Conservation (phyloP, 2,329 filamentous ascomycete species). For the Penicillium paneum region DNA sequence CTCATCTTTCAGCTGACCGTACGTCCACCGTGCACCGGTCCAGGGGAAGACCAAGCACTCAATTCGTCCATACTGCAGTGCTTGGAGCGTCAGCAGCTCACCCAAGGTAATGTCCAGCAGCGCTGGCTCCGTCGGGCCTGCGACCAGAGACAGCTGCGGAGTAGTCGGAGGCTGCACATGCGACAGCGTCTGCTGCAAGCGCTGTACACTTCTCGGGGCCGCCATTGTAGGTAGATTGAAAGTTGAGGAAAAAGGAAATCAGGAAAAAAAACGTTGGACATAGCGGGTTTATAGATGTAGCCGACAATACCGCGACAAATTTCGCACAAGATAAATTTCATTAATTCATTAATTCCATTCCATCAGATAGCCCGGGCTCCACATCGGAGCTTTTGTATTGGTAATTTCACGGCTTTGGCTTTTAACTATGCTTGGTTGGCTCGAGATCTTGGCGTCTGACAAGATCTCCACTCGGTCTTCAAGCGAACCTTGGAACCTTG, state of each 20-base stretch:
- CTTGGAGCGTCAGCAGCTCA: conserved; percentile 69
- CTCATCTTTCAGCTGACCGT: conserved; percentile 62
- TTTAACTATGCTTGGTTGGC: conserved; percentile 3
- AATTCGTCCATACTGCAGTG: conserved; percentile 59
- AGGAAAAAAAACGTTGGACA: background rate
- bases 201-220: conserved; percentile 24
- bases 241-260: background rate
- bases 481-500: conserved; percentile 7
- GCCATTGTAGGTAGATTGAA: conserved; percentile 19
- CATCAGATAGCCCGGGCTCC: conserved; percentile 14
- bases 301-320: conserved; percentile 10
- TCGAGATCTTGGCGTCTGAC: conserved; percentile 1
- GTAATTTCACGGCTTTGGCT: conserved; percentile 3
- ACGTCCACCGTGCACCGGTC: conserved; percentile 72
- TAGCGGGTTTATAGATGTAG: conserved; percentile 12
- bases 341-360: background rate
- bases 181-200: conserved; percentile 32
- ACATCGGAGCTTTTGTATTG: conserved; percentile 4
- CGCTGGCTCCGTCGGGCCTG: conserved; percentile 66
- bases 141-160: conserved; percentile 54
- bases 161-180: conserved; percentile 24
- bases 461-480: background rate
- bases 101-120: conserved; percentile 69
- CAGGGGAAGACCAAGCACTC: conserved; percentile 73
- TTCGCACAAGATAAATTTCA: background rate